Conservation (phyloP, 2,329 filamentous ascomycete species). For the Penicillium occitanis region DNA sequence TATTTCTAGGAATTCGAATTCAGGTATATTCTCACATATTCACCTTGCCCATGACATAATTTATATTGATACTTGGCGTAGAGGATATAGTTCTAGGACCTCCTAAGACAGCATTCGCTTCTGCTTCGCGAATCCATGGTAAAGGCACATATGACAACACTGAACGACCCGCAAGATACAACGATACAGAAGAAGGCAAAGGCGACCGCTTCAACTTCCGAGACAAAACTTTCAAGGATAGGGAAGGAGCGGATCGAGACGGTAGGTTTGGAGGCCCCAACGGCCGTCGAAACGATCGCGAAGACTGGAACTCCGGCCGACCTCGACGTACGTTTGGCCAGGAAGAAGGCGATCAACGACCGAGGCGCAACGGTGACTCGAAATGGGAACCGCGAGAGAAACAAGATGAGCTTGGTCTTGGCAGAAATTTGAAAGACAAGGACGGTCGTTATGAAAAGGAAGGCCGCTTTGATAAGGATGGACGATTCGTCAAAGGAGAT, state of each 20-base stretch:
- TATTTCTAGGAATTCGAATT: conserved; percentile 50
- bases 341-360: conserved; percentile 44
- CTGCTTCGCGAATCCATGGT: conserved; percentile 59
- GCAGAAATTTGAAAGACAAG: conserved; percentile 54
- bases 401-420: conserved; percentile 53
- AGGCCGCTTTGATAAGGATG: conserved; percentile 28
- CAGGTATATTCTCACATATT: conserved; percentile 35
- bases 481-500: conserved; percentile 58
- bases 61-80: conserved; percentile 10
- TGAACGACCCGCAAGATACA: conserved; percentile 48
- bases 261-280: conserved; percentile 34
- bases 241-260: conserved; percentile 39
- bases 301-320: conserved; percentile 45
- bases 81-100: conserved; percentile 87
- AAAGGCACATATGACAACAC: conserved; percentile 49
- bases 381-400: conserved; percentile 47
- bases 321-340: conserved; percentile 41
- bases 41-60: neutral
- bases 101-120: conserved; percentile 78
- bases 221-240: conserved; percentile 45
- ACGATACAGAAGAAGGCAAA: conserved; percentile 56
- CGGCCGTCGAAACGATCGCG: conserved; percentile 40
- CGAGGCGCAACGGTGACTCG: conserved; percentile 44
- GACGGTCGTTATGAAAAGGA: conserved; percentile 48
- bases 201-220: conserved; percentile 65